Evolutionary conservation across 306 rosid species (phyloP), one percentile per base, ranked within the genome.

Genomic region (Ziziphus jujuba): DNA sequence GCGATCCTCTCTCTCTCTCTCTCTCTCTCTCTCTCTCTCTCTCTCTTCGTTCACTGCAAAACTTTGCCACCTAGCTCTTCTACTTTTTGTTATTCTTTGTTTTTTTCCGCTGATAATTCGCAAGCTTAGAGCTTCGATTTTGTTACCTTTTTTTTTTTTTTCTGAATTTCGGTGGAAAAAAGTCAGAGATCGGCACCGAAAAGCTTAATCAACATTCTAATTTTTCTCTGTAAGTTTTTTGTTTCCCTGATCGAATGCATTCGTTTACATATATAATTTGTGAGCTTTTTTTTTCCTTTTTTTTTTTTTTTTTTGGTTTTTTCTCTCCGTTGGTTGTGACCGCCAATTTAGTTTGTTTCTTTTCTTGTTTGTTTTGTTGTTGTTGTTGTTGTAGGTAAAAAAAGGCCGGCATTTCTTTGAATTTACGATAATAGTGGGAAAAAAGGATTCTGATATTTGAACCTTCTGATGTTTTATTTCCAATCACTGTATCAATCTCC

Each of bases 391-490:
- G 79, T 75, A 74, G 84, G 72, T 70, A 28, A 40, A 38, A 40
- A 38, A 74, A 70, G 56, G 49, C 73, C 69, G 33, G 38, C 21
- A 25, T 67, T 63, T 77, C 75, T 79, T 80, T 62, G 43, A 56
- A 43, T 68, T 56, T 24, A 43, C 45, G 60, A 23, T 15, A 9
- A 33, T 7, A 9, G 11, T 47, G 61, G 56, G 50, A 50, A 9
- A 50, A 9, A 17, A 5, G 10, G 56, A 21, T 55, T 74, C 35
- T 59, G 59, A 66, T 25, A 57, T 68, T 79, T 72, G 76, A 75
- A 73, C 71, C 88, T 73, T 88, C 96, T 91, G 91, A 91, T 88
- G 96, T 82, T 88, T 86, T 74, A 67, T 91, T 84, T 76, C 87
- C 97, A 74, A 84, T 75, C 82, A 67, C 61, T 72, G 71, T 69